Evolutionary conservation across 768 basidiomycete genomes (phyloP), one percentile per base, ranked within the genome.

Genomic region (Suillus cothurnatus): DNA sequence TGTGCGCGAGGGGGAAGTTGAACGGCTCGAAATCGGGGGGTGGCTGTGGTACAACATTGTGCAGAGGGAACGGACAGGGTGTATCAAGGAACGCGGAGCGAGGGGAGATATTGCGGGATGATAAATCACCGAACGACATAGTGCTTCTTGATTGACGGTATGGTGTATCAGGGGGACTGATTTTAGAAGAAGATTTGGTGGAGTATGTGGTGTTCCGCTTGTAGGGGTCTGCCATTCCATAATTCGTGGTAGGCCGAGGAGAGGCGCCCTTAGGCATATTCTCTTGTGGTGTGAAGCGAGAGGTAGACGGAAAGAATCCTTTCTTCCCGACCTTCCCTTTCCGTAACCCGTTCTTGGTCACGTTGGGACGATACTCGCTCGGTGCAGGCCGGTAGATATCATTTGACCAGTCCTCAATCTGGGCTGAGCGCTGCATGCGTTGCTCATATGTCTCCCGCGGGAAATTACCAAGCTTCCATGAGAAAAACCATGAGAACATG

Each of bases 401-500:
- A 70, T 90, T 91, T 28, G 95, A 89, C 97, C 97, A 99, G 71
- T 91, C 88, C 77, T 99, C 97, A 71, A 99, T 97, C 76, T 95
- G 93, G 28, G 86, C 86, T 2, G 91, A 88, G 28, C 97, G 89
- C 66, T 88, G 87, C 89, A 94, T 94, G 17, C 96, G 87, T 74
- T 99, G 87, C 74, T 93, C 90, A 74, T 95, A 94, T 19, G 94
- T 94, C 79, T 99, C 97, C 45, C 87, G 85, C 67, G 92, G 91
- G 84, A 97, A 99, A 68, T 93, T 91, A 57, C 97, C 97, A 49
- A 99, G 83, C 72, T 88, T 88, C 90, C 93, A 95, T n/a, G 92
- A 94, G 76, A 93, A 91, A 85, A 98, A 99, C 97, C 97, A 99
- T 31, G 92, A 85, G 78, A 99, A 99, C 75, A 97, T 83, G 73